Conservation (phyloP, 164 flowering plant species). For the Platanus orientalis region DNA sequence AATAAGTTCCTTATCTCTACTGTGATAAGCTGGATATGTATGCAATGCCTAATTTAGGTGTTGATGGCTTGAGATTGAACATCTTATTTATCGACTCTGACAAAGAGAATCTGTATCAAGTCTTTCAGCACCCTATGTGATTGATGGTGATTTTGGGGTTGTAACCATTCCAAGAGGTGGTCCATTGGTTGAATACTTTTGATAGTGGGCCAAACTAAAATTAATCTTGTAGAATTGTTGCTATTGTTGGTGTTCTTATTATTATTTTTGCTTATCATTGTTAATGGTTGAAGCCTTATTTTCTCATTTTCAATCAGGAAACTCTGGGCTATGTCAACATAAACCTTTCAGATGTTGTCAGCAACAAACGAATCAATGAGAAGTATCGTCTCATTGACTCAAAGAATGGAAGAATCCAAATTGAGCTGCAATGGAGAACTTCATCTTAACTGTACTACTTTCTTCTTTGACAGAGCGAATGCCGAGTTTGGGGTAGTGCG, state of each 20-base stretch:
- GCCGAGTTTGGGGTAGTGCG: background rate
- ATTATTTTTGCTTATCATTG: background rate
- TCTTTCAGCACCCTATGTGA: too few species aligned
- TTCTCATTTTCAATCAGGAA: conserved; percentile 42
- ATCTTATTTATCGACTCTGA: too few species aligned
- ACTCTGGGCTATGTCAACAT: conserved; percentile 72
- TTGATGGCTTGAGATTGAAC: too few species aligned
- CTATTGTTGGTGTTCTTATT: background rate
- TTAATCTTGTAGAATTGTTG: too few species aligned
- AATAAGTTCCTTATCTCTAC: background rate
- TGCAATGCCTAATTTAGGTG: too few species aligned
- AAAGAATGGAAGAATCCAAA: conserved; percentile 74
- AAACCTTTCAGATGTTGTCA: conserved; percentile 67
- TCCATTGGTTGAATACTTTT: too few species aligned
- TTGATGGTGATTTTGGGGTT: too few species aligned
- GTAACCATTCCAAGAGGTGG: too few species aligned
- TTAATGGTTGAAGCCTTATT: background rate
- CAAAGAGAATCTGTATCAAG: too few species aligned
- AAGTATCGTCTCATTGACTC: conserved; percentile 93
- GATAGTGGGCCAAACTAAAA: too few species aligned
- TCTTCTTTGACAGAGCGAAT: background rate
- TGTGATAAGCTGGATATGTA: too few species aligned
- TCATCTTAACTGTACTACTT: conserved; percentile 7
- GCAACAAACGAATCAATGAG: conserved; percentile 77
- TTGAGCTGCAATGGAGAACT: conserved; percentile 95